Base-by-base conservation (phyloP, 768 basidiomycete genomes). In the Sistotremastrum suecicum region DNA sequence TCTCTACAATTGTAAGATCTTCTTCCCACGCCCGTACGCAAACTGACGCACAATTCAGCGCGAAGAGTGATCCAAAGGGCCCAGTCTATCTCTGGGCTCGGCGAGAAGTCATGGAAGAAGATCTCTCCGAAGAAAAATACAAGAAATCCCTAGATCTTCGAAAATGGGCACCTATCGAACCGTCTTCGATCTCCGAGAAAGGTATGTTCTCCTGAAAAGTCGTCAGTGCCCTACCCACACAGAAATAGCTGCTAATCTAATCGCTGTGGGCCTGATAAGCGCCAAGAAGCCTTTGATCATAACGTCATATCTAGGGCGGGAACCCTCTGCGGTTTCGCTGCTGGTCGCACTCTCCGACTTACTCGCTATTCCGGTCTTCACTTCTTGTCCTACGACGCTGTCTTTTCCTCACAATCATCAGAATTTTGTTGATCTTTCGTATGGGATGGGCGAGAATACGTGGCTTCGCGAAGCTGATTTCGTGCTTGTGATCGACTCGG, bases 71-170 rank as follows among this genome's bases (percentile, higher is more conserved):
- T 31, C 83, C 83, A 0, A 76, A 72, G 55, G 81, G 83, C 0
- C 83, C 83, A 0, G 79, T 80, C 1, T 83, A 85, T 56, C 64
- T 83, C 5, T 83, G 79, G 77, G 79, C 72, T 8, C 68, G 78
- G 10, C 68, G 83, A n/a, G 83, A 84, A 54, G 68, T 71, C 0
- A 76, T 76, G 66, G 81, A 84, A 52, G 70, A 80, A 56, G 74
- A 79, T 54, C 58, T 82, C 0, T 65, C 72, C 20, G 49, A 61
- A 3, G 50, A 59, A 4, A 47, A 59, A 2, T 49, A 75, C n/a
- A 55, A 63, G 20, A 49, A 58, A 2, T 43, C 60, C 7, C 48
- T 63, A 0, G 48, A 54, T 37, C 51, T 50, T n/a, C 63, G 48
- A 44, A 53, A 66, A 46, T 80, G 78, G 77, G 72, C 77, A 0